Conservation (phyloP, 2,329 filamentous ascomycete genomes). For the Arachnopeziza araneosa region DNA sequence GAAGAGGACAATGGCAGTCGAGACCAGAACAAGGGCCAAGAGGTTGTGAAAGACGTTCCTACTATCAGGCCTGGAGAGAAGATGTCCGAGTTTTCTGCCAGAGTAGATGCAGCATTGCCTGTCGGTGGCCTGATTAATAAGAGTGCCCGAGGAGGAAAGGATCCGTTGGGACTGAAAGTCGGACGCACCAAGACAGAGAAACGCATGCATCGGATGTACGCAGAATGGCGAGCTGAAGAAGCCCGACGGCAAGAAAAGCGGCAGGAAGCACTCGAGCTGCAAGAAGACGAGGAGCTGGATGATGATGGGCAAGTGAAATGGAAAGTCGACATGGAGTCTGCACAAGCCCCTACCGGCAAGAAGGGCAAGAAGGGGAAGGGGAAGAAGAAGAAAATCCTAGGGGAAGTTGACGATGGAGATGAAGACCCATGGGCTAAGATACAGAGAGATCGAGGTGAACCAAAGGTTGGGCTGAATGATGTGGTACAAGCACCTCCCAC, state of each 20-base stretch:
- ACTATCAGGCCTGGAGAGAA: conserved; percentile 80
- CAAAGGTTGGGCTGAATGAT: conserved; percentile 33
- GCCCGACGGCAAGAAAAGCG: conserved; percentile 37
- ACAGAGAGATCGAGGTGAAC: conserved; percentile 25
- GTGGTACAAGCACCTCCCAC: conserved; percentile 30
- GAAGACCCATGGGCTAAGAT: conserved; percentile 32
- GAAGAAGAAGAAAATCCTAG: conserved; percentile 37
- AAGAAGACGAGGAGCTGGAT: conserved; percentile 28
- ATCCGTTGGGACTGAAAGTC: conserved; percentile 59
- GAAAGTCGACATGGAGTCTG: conserved; percentile 50
- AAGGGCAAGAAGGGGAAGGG: conserved; percentile 25
- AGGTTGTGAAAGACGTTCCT: conserved; percentile 38
- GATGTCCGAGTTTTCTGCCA: conserved; percentile 71
- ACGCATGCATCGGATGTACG: conserved; percentile 73
- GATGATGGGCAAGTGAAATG: conserved; percentile 43
- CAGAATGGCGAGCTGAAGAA: conserved; percentile 68
- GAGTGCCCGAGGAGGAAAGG: conserved; percentile 52
- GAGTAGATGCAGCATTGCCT: conserved; percentile 81
- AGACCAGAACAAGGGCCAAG: conserved; percentile 18
- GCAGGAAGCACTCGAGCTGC: conserved; percentile 26
- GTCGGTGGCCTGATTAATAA: conserved; percentile 64
- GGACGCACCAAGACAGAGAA: conserved; percentile 77
- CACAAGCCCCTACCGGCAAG: conserved; percentile 35
- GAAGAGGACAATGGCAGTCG: conserved; percentile 16
- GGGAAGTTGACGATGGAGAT: conserved; percentile 33